Evolutionary conservation across 1,139 yeast species (phyloP).

Genomic region (Nakaseomyces nivariensis): DNA sequence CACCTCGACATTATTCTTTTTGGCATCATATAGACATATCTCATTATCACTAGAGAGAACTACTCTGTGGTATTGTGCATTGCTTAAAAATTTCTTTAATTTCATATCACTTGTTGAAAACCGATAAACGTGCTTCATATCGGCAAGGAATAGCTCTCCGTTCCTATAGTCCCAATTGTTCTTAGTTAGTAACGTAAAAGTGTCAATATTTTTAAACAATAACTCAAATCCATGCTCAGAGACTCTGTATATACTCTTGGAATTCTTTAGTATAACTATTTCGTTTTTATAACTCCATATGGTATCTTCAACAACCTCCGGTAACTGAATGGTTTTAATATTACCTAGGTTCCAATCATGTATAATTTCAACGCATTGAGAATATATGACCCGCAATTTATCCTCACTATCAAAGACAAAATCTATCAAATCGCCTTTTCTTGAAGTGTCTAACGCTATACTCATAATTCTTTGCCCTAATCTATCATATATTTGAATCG

Average conservation of each 20-base stretch:
- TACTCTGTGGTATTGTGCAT: constrained; percentile 50
- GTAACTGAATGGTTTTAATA: constrained; percentile 57
- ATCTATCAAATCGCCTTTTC: constrained; percentile 45
- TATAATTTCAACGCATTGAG: constrained; percentile 38
- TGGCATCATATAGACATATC: constrained; percentile 44
- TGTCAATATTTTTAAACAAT: constrained; percentile 16
- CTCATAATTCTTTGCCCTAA: constrained; percentile 13
- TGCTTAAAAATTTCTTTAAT: constrained; percentile 18
- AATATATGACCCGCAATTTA: constrained; percentile 51
- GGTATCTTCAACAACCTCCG: constrained; percentile 27
- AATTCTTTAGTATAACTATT: constrained; percentile 12
- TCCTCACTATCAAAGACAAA: constrained; percentile 50
- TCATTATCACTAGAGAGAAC: constrained; percentile 52
- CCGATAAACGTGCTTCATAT: constrained; percentile 16
- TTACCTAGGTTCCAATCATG: constrained; percentile 49
- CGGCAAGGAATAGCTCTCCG: constrained; percentile 17
- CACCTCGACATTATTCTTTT: constrained; percentile 27
- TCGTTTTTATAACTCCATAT: constrained; percentile 26
- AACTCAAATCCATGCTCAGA: constrained; percentile 6
- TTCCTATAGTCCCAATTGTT: constrained; percentile 23
- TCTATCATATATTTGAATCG: constrained; percentile 18
- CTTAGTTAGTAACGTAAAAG: constrained; percentile 22
- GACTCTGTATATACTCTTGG: constrained; percentile 17
- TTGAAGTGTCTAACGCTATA: constrained; percentile 13
- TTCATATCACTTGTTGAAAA: constrained; percentile 8